These are phyloP conservation scores for Ustilago tritici DNA, from an alignment of 1,284 basidiomycete genomes.

Conservation along the genomic window DNA sequence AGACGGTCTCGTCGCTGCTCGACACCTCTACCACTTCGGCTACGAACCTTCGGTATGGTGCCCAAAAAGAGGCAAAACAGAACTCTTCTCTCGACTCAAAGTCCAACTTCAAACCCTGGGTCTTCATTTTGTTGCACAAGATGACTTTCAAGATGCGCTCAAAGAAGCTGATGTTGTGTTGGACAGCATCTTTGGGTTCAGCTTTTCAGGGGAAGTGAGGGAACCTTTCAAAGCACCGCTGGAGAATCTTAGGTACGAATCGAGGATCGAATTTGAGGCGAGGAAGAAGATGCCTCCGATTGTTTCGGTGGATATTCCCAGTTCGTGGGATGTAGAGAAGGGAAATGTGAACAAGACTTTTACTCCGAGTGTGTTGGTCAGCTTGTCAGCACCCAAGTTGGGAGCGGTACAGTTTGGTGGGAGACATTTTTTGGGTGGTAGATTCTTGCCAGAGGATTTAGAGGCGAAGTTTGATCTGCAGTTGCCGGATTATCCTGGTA, in stretches of 20 bases:
- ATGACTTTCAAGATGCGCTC: slow-evolving; percentile 74
- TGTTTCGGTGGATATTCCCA: slow-evolving; percentile 86
- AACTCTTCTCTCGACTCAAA: slow-evolving; percentile 76
- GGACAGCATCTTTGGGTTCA: slow-evolving; percentile 98
- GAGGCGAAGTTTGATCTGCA: slow-evolving; percentile 54
- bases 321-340: slow-evolving; percentile 91
- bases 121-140: slow-evolving; percentile 74
- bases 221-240: slow-evolving; percentile 86
- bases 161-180: slow-evolving; percentile 81
- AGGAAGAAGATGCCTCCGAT: slow-evolving; percentile 60
- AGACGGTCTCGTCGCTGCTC: slow-evolving; percentile 94
- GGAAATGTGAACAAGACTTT: slow-evolving; percentile 75
- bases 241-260: slow-evolving; percentile 73
- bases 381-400: slow-evolving; percentile 92
- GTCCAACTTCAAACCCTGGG: slow-evolving; percentile 88
- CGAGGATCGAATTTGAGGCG: slow-evolving; percentile 60
- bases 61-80: slow-evolving; percentile 63
- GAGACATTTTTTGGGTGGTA: slow-evolving; percentile 92
- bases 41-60: slow-evolving; percentile 65
- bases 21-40: slow-evolving; percentile 77
- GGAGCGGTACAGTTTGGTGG: slow-evolving; percentile 79
- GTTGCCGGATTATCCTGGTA: slow-evolving; percentile 58
- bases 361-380: slow-evolving; percentile 84
- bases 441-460: slow-evolving; percentile 79
- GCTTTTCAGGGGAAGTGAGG: slow-evolving; percentile 82